A percentile compares a stretch with the other conserved stretches of the same genome.
phyloP scores from a whole-genome alignment of 768 basidiomycete species.

The Kwoniella sp. region DNA sequence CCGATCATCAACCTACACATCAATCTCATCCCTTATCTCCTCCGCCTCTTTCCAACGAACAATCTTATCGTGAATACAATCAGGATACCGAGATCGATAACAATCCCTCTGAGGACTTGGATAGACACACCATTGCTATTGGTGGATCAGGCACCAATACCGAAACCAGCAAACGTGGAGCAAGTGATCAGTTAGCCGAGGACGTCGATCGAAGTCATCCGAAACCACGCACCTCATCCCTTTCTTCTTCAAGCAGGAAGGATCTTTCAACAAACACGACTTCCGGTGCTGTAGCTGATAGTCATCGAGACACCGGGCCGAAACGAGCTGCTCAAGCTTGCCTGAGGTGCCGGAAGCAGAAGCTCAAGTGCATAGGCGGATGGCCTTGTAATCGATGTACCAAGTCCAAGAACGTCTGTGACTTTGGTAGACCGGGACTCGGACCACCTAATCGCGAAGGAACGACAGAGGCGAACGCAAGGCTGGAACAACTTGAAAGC shows the following conservation, averaged over 20 bases:
- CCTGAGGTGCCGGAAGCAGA: slow-evolving; percentile 35
- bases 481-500: slow-evolving; percentile 41
- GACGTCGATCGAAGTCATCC: slow-evolving; percentile 6
- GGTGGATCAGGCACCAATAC: no score
- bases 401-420: slow-evolving; percentile 28
- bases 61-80: no score
- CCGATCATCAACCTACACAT: neutral
- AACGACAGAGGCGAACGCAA: slow-evolving; percentile 21
- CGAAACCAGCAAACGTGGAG: neutral
- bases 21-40: no score
- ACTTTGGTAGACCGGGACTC: slow-evolving; percentile 27
- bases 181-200: neutral
- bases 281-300: neutral
- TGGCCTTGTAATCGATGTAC: slow-evolving; percentile 35
- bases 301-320: neutral
- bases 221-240: neutral
- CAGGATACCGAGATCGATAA: neutral
- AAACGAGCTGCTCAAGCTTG: slow-evolving; percentile 37
- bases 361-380: slow-evolving; percentile 40
- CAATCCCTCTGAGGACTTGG: neutral
- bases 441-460: slow-evolving; percentile 6
- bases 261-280: no score
- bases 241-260: neutral
- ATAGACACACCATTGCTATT: no score
- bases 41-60: no score